Percentiles rank a stretch among this genome's conserved stretches.
phyloP scores from a whole-genome alignment of 2,329 filamentous ascomycete genomes.

The Phyllosticta paracitricarpa region DNA sequence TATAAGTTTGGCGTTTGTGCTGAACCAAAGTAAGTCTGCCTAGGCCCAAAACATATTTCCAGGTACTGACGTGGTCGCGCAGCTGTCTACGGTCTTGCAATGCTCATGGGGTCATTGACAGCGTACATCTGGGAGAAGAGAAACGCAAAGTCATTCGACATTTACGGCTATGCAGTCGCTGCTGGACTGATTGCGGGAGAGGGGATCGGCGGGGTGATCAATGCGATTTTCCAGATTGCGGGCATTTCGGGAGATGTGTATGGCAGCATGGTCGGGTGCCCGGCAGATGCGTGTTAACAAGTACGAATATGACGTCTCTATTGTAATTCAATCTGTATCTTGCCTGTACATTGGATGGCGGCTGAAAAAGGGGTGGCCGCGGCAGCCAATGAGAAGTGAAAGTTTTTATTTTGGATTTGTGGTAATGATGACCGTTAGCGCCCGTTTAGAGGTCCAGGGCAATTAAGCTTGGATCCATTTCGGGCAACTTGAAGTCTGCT shows the following conservation, averaged over 20 bases:
- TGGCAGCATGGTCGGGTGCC: constrained; percentile 34
- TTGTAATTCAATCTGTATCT: too few relatives aligned
- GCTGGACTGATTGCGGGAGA: constrained; percentile 54
- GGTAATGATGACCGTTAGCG: not conserved
- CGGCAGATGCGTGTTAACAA: constrained; percentile 15
- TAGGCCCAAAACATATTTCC: too few relatives aligned
- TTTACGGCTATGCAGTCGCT: constrained; percentile 50
- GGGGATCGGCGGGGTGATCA: constrained; percentile 54
- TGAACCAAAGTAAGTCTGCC: constrained; percentile 34
- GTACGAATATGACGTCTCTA: not conserved
- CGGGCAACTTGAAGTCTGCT: not conserved
- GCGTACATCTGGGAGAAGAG: constrained; percentile 47
- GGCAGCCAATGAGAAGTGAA: not conserved
- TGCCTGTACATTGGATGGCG: too few relatives aligned
- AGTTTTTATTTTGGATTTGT: not conserved
- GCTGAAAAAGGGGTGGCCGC: not conserved
- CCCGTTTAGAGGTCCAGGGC: not conserved
- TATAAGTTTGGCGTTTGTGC: constrained; percentile 48
- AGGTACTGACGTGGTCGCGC: not conserved
- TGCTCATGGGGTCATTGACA: constrained; percentile 45
- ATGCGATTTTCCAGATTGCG: constrained; percentile 42
- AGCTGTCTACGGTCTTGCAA: constrained; percentile 47
- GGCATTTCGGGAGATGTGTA: constrained; percentile 32
- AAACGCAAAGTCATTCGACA: constrained; percentile 43
- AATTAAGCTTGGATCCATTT: not conserved